phyloP scores from a whole-genome alignment of 202 grass and related monocot genomes.

The Zoysia matrella region DNA sequence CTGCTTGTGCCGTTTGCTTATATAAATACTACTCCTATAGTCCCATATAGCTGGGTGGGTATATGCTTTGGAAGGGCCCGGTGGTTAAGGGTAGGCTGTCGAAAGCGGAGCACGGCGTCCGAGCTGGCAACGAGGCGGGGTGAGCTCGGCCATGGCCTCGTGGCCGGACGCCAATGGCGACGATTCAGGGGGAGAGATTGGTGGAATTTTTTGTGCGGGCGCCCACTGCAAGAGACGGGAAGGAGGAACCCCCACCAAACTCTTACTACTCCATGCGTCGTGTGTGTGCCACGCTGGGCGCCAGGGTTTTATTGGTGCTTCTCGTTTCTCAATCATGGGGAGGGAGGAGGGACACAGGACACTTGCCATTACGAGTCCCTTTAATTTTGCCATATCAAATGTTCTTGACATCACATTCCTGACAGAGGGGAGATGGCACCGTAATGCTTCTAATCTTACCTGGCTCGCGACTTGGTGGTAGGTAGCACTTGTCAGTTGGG shows the following conservation, averaged over 20 bases:
- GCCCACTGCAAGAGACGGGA: neutral
- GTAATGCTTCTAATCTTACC: neutral
- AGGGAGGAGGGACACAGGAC: neutral
- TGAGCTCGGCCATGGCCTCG: conserved; percentile 20
- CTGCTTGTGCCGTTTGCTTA: neutral
- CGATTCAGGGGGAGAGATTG: neutral
- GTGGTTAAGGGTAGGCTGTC: conserved; percentile 43
- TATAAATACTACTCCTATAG: neutral
- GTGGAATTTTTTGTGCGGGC: neutral
- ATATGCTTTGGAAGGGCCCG: conserved; percentile 32
- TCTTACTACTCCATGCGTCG: neutral
- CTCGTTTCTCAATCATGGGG: conserved; percentile 6
- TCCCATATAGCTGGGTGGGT: neutral
- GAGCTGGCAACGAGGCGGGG: conserved; percentile 27
- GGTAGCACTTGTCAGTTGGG: neutral
- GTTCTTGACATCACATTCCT: neutral
- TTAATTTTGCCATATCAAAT: neutral
- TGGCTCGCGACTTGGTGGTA: neutral
- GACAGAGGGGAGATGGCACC: no score
- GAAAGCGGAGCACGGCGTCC: conserved; percentile 19
- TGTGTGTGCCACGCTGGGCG: neutral
- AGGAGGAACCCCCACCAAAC: no score
- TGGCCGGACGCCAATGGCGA: neutral
- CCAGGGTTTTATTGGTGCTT: neutral
- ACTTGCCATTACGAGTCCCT: neutral